phyloP scores from a whole-genome alignment of 352 stramenopile species.

The Globisporangium camurandrum region DNA sequence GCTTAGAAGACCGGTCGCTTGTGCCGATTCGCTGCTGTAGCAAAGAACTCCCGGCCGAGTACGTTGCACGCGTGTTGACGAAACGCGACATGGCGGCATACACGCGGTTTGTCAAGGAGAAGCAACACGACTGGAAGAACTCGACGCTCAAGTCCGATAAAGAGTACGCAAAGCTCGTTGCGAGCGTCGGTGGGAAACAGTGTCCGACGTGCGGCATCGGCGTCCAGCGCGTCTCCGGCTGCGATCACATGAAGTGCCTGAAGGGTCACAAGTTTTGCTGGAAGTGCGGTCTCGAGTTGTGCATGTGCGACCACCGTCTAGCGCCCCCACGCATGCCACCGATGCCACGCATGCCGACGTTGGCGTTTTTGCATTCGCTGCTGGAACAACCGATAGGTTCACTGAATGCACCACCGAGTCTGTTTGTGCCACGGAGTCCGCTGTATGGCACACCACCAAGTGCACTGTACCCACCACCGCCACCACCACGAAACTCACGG shows the following conservation, averaged over 20 bases:
- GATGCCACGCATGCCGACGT: no score
- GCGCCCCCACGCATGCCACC: no score
- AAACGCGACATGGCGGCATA: constrained; percentile 26
- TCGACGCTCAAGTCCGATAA: constrained; percentile 47
- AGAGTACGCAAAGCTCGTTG: constrained; percentile 44
- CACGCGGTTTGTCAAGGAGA: constrained; percentile 48
- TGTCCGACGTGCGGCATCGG: constrained; percentile 66
- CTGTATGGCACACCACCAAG: no score
- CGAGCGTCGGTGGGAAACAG: constrained; percentile 28
- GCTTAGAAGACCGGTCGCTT: constrained; percentile 29
- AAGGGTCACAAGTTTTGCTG: constrained; percentile 67
- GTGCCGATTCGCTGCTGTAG: constrained; percentile 62
- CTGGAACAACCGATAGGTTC: no score
- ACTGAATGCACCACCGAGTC: no score
- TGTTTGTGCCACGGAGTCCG: no score
- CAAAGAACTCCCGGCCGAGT: constrained; percentile 58
- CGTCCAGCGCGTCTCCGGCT: constrained; percentile 42
- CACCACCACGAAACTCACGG: no score
- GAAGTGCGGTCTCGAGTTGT: constrained; percentile 25
- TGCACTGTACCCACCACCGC: no score
- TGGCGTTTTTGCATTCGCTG: no score
- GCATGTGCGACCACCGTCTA: constrained; percentile 25
- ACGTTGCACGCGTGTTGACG: constrained; percentile 36
- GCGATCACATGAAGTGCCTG: constrained; percentile 47
- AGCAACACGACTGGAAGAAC: constrained; percentile 28